These are phyloP conservation scores for Boletus mariae DNA, from an alignment of 1,284 basidiomycete species.

Conservation along the genomic window DNA sequence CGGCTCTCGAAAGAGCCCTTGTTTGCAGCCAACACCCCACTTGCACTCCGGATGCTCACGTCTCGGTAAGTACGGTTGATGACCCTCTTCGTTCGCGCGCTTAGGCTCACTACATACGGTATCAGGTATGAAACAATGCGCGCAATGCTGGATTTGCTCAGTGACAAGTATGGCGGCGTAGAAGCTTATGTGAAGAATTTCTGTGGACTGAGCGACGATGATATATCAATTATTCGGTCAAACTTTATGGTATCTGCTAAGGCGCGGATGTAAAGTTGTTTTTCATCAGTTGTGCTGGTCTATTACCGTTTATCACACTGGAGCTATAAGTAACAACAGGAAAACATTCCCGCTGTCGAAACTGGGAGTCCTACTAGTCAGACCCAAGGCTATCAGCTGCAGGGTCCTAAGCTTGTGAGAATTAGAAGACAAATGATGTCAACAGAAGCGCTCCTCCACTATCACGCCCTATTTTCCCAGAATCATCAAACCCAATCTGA, in stretches of 20 bases:
- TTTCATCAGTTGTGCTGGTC: too few relatives aligned
- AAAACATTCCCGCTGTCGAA: not conserved
- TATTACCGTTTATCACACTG: not conserved
- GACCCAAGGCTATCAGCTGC: not conserved
- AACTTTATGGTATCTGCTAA: slow-evolving; percentile 48
- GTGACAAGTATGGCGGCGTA: slow-evolving; percentile 63
- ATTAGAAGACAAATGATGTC: not conserved
- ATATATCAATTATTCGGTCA: slow-evolving; percentile 55
- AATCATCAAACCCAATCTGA: not conserved
- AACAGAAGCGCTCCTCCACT: not conserved
- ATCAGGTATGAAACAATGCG: slow-evolving; percentile 66
- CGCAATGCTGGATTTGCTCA: slow-evolving; percentile 57
- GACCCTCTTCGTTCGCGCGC: not conserved
- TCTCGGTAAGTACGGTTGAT: slow-evolving; percentile 48
- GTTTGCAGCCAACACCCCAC: slow-evolving; percentile 66
- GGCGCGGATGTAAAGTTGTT: slow-evolving; percentile 27
- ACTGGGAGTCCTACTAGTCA: not conserved
- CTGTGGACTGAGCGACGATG: slow-evolving; percentile 53
- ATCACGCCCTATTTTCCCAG: not conserved
- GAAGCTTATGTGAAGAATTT: slow-evolving; percentile 57
- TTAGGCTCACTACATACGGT: not conserved
- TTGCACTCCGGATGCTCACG: slow-evolving; percentile 73
- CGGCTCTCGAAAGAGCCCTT: slow-evolving; percentile 64
- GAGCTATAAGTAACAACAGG: not conserved
- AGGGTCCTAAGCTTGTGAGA: not conserved